phyloP scores from a whole-genome alignment of 495 filamentous ascomycete species.

The Penicillium nucicola region DNA sequence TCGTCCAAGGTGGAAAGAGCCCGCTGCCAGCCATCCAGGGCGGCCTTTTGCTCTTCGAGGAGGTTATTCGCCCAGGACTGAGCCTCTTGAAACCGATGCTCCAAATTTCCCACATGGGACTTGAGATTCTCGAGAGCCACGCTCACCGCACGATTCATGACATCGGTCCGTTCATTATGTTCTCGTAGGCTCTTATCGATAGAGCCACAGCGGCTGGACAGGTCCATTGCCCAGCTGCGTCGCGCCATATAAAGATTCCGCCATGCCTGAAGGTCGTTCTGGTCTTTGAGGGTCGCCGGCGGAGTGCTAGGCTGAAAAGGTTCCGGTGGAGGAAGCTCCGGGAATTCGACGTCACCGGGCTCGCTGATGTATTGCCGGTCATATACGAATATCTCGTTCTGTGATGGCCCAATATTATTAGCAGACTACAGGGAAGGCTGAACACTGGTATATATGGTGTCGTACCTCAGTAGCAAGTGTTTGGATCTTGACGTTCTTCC shows the following conservation, averaged over 20 bases:
- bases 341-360: slow-evolving; percentile 44
- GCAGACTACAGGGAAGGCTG: not conserved
- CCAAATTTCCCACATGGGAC: slow-evolving; percentile 68
- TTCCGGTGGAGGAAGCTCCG: slow-evolving; percentile 54
- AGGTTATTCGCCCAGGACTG: slow-evolving; percentile 70
- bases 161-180: slow-evolving; percentile 61
- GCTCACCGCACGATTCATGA: slow-evolving; percentile 68
- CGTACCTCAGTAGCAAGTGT: slow-evolving; percentile 72
- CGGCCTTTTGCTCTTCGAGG: slow-evolving; percentile 63
- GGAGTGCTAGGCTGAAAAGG: slow-evolving; percentile 56
- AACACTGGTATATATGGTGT: not conserved
- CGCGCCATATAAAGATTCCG: slow-evolving; percentile 73
- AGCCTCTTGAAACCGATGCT: slow-evolving; percentile 69
- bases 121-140: slow-evolving; percentile 81
- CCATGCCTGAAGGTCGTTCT: slow-evolving; percentile 76
- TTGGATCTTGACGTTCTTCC: slow-evolving; percentile 74
- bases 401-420: slow-evolving; percentile 7
- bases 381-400: slow-evolving; percentile 88
- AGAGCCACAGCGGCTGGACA: slow-evolving; percentile 60
- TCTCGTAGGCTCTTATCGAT: slow-evolving; percentile 54
- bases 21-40: slow-evolving; percentile 65
- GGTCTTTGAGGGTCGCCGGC: slow-evolving; percentile 70
- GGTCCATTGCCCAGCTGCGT: slow-evolving; percentile 66
- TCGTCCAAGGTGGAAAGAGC: slow-evolving; percentile 59
- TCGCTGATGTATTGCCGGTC: slow-evolving; percentile 62